Base-by-base conservation (phyloP, 345 rosid genomes). In the Populus simonii region DNA sequence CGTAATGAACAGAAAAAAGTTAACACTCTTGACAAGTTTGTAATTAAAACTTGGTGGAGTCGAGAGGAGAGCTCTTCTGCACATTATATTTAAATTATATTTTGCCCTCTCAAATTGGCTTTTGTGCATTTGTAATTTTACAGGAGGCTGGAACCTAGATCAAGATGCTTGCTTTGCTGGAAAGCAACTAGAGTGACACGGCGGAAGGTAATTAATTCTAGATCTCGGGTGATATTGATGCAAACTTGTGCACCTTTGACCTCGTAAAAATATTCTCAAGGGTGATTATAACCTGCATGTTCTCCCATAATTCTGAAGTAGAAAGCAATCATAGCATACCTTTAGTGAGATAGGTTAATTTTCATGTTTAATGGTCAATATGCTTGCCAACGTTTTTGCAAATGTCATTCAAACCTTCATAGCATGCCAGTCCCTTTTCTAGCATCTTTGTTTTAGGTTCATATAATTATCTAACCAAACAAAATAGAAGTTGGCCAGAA, bases 141-240 rank as follows among this genome's bases (percentile, higher is more conserved):
- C 92, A 96, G 98, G 91, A 92, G 91, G 80, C 90, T 96, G 76
- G 99, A 96, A 83, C 89, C 98, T 2, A 86, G 87, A 80, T 90
- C 99, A 6, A 92, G 94, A 89, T 92, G 89, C 86, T 83, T 94
- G 86, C 86, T 94, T 62, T 91, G 99, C 86, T 92, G 97, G 99
- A 94, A 91, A 83, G 88, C 89, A 51, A 83, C 91, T 3, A 88
- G 86, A 84, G 87, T 79, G 67, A 87, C 88, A 13, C 89, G 90
- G 49, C 86, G 89, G 25, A 94, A 92, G 98, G 99, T 96, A 91
- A 80, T 79, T 70, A 33, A 62, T 12, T 33, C 45, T 51, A 3
- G n/a, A 68, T 68, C 47, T 53, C 43, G 17, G 12, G 35, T 45
- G 31, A 55, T 29, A 29, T 7, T 31, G 57, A 59, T n/a, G 5